Conservation (phyloP, 1,139 yeast genomes). For the Kodamaea suecica region DNA sequence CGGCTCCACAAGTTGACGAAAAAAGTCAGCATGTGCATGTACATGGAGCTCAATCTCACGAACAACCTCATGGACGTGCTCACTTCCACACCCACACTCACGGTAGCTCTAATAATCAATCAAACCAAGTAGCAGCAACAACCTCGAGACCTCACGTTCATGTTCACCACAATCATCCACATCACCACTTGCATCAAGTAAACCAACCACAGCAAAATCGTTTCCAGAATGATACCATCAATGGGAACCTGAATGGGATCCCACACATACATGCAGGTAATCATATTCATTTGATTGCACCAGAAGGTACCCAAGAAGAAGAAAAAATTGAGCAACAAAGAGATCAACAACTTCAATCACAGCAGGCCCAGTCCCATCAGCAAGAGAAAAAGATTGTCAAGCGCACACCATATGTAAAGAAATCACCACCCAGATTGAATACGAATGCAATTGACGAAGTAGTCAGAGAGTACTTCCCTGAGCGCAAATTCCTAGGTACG, state of each 20-base stretch:
- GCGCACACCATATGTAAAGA: slow-evolving; percentile 6
- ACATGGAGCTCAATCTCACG: too few relatives aligned
- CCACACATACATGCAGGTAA: slow-evolving; percentile 9
- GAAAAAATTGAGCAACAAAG: slow-evolving; percentile 15
- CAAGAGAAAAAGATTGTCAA: slow-evolving; percentile 5
- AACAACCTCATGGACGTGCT: neutral
- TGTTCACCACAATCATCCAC: slow-evolving; percentile 12
- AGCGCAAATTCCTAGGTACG: slow-evolving; percentile 56
- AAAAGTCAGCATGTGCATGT: too few relatives aligned
- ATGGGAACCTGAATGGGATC: slow-evolving; percentile 2
- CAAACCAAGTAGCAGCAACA: neutral
- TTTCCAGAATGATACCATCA: slow-evolving; percentile 13
- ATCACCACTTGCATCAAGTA: slow-evolving; percentile 19
- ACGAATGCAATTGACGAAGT: slow-evolving; percentile 45
- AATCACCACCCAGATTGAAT: slow-evolving; percentile 24
- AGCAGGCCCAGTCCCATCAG: slow-evolving; percentile 2
- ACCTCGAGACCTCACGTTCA: slow-evolving; percentile 5
- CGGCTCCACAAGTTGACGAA: too few relatives aligned
- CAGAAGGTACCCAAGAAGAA: slow-evolving; percentile 1
- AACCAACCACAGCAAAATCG: slow-evolving; percentile 19
- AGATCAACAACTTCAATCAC: neutral
- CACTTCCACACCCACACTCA: slow-evolving; percentile 1
- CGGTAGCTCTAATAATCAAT: slow-evolving; percentile 1
- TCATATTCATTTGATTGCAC: slow-evolving; percentile 4
- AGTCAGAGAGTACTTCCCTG: slow-evolving; percentile 43